Base-by-base conservation (phyloP, 495 filamentous ascomycete species). In the Hyaloscypha finlandica region DNA sequence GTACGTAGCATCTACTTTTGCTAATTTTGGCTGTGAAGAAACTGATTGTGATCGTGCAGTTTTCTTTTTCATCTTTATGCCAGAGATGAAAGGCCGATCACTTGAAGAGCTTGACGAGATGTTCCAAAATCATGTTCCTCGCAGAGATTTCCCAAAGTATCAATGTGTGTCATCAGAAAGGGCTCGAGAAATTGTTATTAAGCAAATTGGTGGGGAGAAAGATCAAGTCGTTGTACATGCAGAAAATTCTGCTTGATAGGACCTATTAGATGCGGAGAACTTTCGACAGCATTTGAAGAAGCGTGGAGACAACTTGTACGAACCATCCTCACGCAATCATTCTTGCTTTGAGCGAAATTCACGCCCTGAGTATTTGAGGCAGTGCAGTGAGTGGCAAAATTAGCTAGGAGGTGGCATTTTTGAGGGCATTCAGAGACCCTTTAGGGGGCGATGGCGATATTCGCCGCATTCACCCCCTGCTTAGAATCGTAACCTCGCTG, bases 91-190 rank as follows among this genome's bases (percentile, higher is more conserved):
- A 62, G 86, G 85, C 0, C 78, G 83, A 29, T 85, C 83, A 0
- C 74, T 89, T 16, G 85, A 88, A 75, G 83, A 87, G 67, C 78
- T 59, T 71, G 93, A 94, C 69, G 80, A 74, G 53, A 75, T 86
- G 66, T 83, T 83, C 0, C 83, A 86, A 71, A 85, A 83, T 0
- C 74, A 75, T 8, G 51, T 55, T 30, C 48, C 61, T 33, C 68
- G 56, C 42, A 35, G 57, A 33, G 55, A 70, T 66, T 70, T 62
- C 42, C 39, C 60, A 29, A 62, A 20, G 16, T 62, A 62, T 62
- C 39, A 51, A 25, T 53, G 51, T 53, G 51, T 53, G 6, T 53
- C 51, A 25, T 53, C 51, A n/a, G 51, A 53, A 53, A 53, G 51
- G 22, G 51, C 51, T 53, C 51, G 51, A 25, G 51, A 53, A 53